phyloP scores from a whole-genome alignment of 768 basidiomycete genomes.

The Exsudoporus frostii region DNA sequence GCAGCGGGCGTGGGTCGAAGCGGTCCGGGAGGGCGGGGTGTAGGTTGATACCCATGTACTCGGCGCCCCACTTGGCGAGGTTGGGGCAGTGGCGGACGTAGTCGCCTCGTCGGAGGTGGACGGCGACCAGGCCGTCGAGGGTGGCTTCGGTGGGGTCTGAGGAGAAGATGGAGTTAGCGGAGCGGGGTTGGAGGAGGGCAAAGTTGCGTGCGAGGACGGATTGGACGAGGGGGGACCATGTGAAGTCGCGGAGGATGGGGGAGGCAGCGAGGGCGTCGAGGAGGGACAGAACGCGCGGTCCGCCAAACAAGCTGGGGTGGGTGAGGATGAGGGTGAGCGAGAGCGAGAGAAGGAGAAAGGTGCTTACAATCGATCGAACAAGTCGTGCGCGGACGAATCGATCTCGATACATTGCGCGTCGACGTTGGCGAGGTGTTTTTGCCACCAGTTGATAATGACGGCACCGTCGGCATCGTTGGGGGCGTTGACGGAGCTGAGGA shows the following conservation, averaged over 20 bases:
- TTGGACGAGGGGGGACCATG: conserved; percentile 53
- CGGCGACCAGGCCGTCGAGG: conserved; percentile 46
- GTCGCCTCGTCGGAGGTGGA: conserved; percentile 59
- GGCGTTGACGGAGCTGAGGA: conserved; percentile 35
- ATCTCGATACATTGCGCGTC: conserved; percentile 44
- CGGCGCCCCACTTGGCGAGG: conserved; percentile 41
- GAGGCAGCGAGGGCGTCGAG: conserved; percentile 44
- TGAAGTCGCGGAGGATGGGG: conserved; percentile 48
- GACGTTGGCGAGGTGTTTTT: conserved; percentile 33
- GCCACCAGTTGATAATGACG: conserved; percentile 51
- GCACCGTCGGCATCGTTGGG: conserved; percentile 40
- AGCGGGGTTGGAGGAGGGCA: conserved; percentile 36
- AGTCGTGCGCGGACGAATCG: conserved; percentile 35
- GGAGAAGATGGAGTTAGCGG: conserved; percentile 21
- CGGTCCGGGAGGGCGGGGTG: conserved; percentile 39
- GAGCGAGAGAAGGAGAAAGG: rapidly evolving
- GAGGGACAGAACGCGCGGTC: conserved; percentile 38
- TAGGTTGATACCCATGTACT: conserved; percentile 51
- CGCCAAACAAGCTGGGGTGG: conserved; percentile 44
- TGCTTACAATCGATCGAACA: conserved; percentile 52
- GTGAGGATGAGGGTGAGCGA: neutral
- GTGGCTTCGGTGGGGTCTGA: conserved; percentile 18
- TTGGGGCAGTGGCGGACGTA: conserved; percentile 56
- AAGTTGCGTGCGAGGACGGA: conserved; percentile 50
- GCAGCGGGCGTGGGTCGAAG: conserved; percentile 33